phyloP scores from a whole-genome alignment of 2,329 filamentous ascomycete genomes.

The Phaeomoniella chlamydospora region DNA sequence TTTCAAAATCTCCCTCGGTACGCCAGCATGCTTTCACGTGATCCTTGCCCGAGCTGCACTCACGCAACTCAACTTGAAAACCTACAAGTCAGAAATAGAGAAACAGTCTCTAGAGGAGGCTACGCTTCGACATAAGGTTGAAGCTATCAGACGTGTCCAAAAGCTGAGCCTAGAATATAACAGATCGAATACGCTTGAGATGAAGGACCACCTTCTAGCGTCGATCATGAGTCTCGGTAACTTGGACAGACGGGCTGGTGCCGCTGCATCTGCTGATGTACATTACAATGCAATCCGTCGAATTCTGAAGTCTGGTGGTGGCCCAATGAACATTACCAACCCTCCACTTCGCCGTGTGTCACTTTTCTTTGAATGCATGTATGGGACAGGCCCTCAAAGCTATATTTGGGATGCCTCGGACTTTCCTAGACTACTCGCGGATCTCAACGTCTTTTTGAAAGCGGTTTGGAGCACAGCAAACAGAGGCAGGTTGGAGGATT shows the following conservation, averaged over 20 bases:
- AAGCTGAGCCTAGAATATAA: conserved; percentile 3
- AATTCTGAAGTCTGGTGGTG: conserved; percentile 7
- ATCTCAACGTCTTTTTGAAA: conserved; percentile 5
- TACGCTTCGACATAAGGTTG: conserved; percentile 8
- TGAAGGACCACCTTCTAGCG: conserved; percentile 7
- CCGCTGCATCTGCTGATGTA: conserved; percentile 5
- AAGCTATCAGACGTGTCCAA: conserved; percentile 7
- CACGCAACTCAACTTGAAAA: conserved; percentile 8
- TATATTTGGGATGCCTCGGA: conserved; percentile 8
- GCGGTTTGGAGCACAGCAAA: conserved; percentile 5
- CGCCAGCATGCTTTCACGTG: conserved; percentile 9
- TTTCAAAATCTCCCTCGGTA: conserved; percentile 9
- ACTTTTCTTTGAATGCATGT: conserved; percentile 10
- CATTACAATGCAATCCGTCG: conserved; percentile 6
- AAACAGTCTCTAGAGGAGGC: conserved; percentile 6
- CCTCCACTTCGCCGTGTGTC: conserved; percentile 7
- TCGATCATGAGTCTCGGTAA: conserved; percentile 9
- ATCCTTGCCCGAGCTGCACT: conserved; percentile 9
- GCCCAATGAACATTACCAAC: conserved; percentile 6
- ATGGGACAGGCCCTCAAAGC: conserved; percentile 8
- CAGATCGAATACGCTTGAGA: conserved; percentile 3
- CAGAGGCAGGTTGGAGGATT: conserved; percentile 4
- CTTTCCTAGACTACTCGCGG: conserved; percentile 4
- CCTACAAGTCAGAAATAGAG: conserved; percentile 7
- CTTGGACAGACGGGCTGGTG: conserved; percentile 7